These are phyloP conservation scores for Eimeria maxima DNA, from an alignment of 169 alveolate species.

Conservation along the genomic window DNA sequence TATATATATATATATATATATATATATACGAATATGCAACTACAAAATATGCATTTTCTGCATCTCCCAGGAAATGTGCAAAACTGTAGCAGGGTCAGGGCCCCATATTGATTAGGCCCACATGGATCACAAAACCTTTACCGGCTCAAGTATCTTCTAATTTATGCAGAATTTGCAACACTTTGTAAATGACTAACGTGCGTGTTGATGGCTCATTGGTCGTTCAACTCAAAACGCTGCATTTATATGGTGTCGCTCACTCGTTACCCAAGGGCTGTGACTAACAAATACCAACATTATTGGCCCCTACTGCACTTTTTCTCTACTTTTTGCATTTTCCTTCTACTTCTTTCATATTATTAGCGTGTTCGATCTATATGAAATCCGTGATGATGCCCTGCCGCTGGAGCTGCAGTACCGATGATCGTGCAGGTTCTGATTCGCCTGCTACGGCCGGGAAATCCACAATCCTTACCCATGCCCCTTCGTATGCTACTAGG, in stretches of 20 bases:
- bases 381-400: slow-evolving; percentile 52
- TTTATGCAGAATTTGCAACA: not conserved
- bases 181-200: not conserved
- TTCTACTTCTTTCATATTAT: not conserved
- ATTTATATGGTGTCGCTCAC: not conserved
- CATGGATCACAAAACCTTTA: not conserved
- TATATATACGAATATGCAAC: not conserved
- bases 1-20: too few species aligned
- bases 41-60: not conserved
- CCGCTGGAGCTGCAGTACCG: not conserved
- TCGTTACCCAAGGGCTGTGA: not conserved
- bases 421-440: slow-evolving; percentile 5
- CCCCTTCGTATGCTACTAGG: not conserved
- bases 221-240: not conserved
- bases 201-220: not conserved
- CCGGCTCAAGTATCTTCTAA: not conserved
- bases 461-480: not conserved
- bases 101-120: not conserved
- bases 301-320: not conserved
- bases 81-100: not conserved
- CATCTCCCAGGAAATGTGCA: not conserved
- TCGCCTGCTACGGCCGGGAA: not conserved
- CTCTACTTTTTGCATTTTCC: not conserved
- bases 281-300: not conserved
- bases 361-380: not conserved